Conservation (phyloP, 148 eudicot species). For the Rhododendron ferrugineum region DNA sequence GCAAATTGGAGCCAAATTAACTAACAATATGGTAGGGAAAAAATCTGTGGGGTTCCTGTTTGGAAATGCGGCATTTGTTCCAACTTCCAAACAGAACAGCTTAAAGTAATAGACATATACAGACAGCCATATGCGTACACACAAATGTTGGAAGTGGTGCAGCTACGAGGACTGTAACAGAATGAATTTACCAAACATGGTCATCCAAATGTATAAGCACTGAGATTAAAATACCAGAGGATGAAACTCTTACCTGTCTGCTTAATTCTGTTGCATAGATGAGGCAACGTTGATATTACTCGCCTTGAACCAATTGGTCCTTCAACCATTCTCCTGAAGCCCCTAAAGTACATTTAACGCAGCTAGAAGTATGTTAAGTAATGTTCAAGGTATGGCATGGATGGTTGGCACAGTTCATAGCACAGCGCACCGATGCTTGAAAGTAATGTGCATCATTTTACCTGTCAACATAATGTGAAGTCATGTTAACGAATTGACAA, state of each 20-base stretch:
- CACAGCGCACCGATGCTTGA: neutral
- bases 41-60: neutral
- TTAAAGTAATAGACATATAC: neutral
- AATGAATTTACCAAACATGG: neutral
- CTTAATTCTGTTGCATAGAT: conserved; percentile 32
- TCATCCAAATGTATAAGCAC: neutral
- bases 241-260: conserved; percentile 29
- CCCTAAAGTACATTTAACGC: neutral
- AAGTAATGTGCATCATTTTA: neutral
- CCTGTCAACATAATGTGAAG: neutral
- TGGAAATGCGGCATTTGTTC: no score
- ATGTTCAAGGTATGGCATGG: neutral
- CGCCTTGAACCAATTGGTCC: conserved; percentile 15
- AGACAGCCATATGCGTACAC: neutral
- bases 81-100: neutral
- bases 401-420: neutral
- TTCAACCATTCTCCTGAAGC: conserved; percentile 11
- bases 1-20: neutral
- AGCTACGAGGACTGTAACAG: neutral
- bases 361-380: neutral
- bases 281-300: conserved; percentile 28
- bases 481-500: neutral
- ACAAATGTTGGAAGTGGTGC: neutral
- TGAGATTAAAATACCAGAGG: neutral
- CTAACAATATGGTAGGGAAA: neutral